Conservation (phyloP, 2,329 filamentous ascomycete genomes). For the Coniella vitis region DNA sequence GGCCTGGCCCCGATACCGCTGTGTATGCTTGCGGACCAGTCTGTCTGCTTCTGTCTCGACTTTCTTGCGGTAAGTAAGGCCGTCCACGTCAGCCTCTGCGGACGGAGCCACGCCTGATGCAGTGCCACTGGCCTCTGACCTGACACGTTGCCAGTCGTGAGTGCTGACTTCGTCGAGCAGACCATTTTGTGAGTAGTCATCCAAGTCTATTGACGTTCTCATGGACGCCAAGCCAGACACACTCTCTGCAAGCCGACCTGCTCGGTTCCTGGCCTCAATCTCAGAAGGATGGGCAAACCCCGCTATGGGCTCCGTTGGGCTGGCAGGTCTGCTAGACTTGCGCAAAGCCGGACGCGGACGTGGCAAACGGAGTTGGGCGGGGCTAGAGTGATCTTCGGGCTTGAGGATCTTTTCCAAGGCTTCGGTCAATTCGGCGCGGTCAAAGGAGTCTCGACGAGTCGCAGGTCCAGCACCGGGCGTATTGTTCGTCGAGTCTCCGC, state of each 20-base stretch:
- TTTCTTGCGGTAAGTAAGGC: conserved; percentile 11
- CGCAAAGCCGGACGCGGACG: conserved; percentile 22
- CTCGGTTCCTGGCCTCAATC: conserved; percentile 28
- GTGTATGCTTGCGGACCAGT: conserved; percentile 13
- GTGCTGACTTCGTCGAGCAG: neutral
- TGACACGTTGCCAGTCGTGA: neutral
- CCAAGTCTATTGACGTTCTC: conserved; percentile 21
- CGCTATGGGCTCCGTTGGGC: conserved; percentile 15
- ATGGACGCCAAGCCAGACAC: conserved; percentile 26
- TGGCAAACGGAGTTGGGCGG: conserved; percentile 7
- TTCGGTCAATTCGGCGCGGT: conserved; percentile 21
- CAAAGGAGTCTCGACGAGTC: conserved; percentile 20
- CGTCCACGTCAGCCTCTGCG: conserved; percentile 2
- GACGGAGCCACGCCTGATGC: conserved; percentile 2
- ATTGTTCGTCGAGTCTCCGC: conserved; percentile 13
- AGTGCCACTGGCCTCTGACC: neutral
- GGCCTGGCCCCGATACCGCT: conserved; percentile 3
- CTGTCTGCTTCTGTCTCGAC: conserved; percentile 13
- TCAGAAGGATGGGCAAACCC: conserved; percentile 22
- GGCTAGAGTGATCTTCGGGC: conserved; percentile 18
- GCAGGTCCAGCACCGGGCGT: conserved; percentile 8
- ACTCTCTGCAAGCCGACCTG: conserved; percentile 28
- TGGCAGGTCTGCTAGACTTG: conserved; percentile 17
- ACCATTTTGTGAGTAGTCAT: conserved; percentile 7
- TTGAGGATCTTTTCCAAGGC: conserved; percentile 21